Conservation (phyloP, 192 early-diverging fungal species). For the Entomortierella beljakovae region DNA sequence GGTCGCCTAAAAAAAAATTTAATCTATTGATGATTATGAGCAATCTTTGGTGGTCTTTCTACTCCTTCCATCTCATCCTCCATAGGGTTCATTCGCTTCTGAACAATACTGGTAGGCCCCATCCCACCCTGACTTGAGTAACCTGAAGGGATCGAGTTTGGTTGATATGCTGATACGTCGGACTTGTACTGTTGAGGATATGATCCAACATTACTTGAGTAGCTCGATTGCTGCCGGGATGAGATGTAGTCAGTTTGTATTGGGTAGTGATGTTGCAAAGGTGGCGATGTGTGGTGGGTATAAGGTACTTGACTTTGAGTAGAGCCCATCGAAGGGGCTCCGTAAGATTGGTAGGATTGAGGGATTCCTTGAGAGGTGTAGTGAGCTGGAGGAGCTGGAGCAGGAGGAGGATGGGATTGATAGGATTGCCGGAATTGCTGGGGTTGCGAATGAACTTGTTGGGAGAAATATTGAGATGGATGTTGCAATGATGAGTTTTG, state of each 20-base stretch:
- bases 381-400: conserved; percentile 1
- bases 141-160: background rate
- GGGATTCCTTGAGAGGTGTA: conserved; percentile 5
- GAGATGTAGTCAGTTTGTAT: background rate
- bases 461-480: background rate
- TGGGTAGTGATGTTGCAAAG: conserved; percentile 2
- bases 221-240: conserved; percentile 1
- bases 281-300: background rate
- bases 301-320: background rate
- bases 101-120: background rate
- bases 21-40: conserved; percentile 3
- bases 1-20: too few relatives aligned
- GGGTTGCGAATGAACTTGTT: conserved; percentile 8
- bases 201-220: conserved; percentile 1
- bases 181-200: conserved; percentile 1
- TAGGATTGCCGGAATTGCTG: conserved; percentile 14
- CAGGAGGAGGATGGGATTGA: background rate
- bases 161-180: conserved; percentile 4
- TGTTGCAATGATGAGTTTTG: conserved; percentile 3
- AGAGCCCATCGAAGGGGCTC: background rate
- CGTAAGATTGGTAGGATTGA: conserved; percentile 6
- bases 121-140: background rate
- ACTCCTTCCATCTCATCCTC: conserved; percentile 30
- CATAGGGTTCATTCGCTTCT: conserved; percentile 13
- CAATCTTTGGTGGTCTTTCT: conserved; percentile 28